Base-by-base conservation (phyloP, 257 asterid genomes). In the Plantago elongata region DNA sequence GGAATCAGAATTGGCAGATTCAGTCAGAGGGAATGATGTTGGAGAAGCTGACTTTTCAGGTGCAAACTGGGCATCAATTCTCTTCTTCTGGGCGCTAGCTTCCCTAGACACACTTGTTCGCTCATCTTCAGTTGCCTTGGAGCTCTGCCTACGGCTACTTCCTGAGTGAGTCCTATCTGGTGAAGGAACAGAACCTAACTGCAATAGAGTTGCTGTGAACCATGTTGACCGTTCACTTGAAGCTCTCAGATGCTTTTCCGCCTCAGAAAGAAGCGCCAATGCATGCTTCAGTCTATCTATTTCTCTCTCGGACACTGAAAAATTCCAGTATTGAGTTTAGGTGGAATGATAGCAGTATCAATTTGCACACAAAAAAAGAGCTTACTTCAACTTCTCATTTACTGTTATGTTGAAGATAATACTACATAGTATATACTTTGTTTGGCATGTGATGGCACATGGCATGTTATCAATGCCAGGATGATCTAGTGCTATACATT, bases 191-290 rank as follows among this genome's bases (percentile, higher is more conserved):
- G 96, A 89, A 61, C 99, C 97, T 65, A 93, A 76, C 65, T 89
- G 97, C 54, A 93, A 74, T n/a, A 93, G 73, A 45, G 99, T 93
- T 64, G 96, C 99, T 1, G 96, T 89, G 83, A 93, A 93, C 97
- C 99, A 93, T 30, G 99, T 93, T 29, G 99, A 87, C 47, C 95
- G 89, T 66, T 89, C 99, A 42, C 79, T 80, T 51, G 99, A 87
- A 62, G 78, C 87, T 69, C 99, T 75, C 59, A 89, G 78, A 63
- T 87, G 99, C 78, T 85, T 93, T 75, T 93, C 97, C 9, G 97
- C 89, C 63, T 93, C 99, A 5, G 97, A 89, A 55, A 93, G 95
- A 69, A 93, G 89, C 48, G 77, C 74, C 70, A 89, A 62, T 12
- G 95, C 96, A 52, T 85, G 95, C 83, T 85, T 89, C 71, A 93